Evolutionary conservation across 2,329 filamentous ascomycete species (phyloP).

Genomic region (Epicoccum nigrum): DNA sequence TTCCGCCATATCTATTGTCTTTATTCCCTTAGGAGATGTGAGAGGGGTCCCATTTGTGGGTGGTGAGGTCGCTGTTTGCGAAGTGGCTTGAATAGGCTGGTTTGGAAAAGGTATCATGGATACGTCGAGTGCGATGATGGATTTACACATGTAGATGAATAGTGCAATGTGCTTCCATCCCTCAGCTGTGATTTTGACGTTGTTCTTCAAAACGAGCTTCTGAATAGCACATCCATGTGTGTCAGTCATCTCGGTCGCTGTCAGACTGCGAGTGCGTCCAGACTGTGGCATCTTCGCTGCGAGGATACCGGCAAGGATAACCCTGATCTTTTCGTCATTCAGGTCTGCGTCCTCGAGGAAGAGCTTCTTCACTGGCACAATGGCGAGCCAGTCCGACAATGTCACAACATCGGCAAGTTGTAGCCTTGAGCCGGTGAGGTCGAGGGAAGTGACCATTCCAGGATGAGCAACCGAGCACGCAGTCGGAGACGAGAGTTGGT

Average conservation of each 20-base stretch:
- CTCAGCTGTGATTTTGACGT: slow-evolving; percentile 78
- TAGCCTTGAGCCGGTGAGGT: slow-evolving; percentile 84
- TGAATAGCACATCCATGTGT: slow-evolving; percentile 72
- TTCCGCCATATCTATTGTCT: slow-evolving; percentile 61
- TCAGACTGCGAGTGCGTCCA: slow-evolving; percentile 49
- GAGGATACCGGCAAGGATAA: slow-evolving; percentile 83
- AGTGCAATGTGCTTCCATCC: slow-evolving; percentile 92
- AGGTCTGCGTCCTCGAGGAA: slow-evolving; percentile 86
- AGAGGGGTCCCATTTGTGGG: slow-evolving; percentile 11
- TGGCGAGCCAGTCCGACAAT: slow-evolving; percentile 88
- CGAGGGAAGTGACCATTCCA: slow-evolving; percentile 81
- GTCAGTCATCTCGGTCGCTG: slow-evolving; percentile 18
- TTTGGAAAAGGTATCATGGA: slow-evolving; percentile 76
- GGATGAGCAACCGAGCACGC: slow-evolving; percentile 67
- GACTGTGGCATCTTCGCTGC: slow-evolving; percentile 73
- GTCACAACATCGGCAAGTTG: slow-evolving; percentile 84
- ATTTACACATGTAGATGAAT: slow-evolving; percentile 88
- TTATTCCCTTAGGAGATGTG: slow-evolving; percentile 17
- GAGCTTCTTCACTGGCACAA: slow-evolving; percentile 88
- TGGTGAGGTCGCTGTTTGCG: slow-evolving; percentile 25
- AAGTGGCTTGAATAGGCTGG: slow-evolving; percentile 19
- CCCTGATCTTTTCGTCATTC: slow-evolving; percentile 83
- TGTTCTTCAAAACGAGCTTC: slow-evolving; percentile 87
- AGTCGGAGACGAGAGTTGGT: slow-evolving; percentile 78
- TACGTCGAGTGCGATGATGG: slow-evolving; percentile 83